Percentiles rank a stretch among this genome's conserved stretches.
Conservation (phyloP, 306 rosid genomes). For the Acacia acuminata region DNA sequence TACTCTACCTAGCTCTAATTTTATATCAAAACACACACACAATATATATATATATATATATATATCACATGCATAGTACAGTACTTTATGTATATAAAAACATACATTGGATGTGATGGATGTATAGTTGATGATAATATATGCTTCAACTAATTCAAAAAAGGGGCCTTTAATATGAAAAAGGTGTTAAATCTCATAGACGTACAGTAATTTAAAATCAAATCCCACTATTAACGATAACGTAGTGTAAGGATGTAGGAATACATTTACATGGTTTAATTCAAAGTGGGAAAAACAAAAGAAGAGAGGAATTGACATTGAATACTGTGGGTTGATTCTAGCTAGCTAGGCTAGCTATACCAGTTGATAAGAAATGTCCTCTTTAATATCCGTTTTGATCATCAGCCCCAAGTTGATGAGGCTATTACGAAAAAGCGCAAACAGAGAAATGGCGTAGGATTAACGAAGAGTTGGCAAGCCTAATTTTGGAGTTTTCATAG, state of each 20-base stretch:
- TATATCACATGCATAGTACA: no score
- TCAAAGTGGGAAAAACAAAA: neutral
- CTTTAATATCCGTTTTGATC: neutral
- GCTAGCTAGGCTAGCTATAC: neutral
- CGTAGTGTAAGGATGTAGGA: slow-evolving; percentile 1
- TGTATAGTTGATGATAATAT: neutral
- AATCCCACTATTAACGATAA: slow-evolving; percentile 25
- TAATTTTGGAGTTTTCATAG: neutral
- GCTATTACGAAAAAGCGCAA: neutral
- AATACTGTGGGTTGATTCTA: neutral
- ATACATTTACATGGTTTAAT: neutral
- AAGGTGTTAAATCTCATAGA: slow-evolving; percentile 1
- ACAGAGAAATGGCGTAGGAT: neutral
- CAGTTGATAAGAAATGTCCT: neutral
- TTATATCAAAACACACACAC: no score
- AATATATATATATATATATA: no score
- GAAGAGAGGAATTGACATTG: neutral
- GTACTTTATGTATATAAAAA: no score
- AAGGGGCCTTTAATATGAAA: neutral
- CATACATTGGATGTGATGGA: neutral
- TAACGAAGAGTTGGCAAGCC: neutral
- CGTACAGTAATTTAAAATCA: neutral
- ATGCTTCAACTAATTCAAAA: neutral
- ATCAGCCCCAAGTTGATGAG: neutral
- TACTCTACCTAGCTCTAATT: no score